Percentiles rank a stretch among this genome's conserved stretches.
Evolutionary conservation across 169 alveolate genomes (phyloP).

Genomic region (Perkinsus chesapeaki): DNA sequence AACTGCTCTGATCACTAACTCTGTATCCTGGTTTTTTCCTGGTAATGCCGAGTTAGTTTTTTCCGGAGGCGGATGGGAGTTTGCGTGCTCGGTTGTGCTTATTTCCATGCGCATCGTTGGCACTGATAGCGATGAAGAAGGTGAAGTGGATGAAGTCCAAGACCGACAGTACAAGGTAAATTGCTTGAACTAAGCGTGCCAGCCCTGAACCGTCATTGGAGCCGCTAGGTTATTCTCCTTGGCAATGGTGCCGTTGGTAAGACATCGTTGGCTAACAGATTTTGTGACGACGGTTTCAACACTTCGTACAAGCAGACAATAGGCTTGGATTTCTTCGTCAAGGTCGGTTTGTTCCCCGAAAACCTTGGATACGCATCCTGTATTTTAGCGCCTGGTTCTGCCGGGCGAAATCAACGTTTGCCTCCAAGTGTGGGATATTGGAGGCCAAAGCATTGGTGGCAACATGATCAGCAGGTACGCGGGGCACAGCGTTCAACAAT

Average conservation of each 20-base stretch:
- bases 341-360: background rate
- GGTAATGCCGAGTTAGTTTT: no score
- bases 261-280: conserved; percentile 50
- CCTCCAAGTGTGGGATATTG: conserved; percentile 63
- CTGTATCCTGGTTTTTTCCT: no score
- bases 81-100: no score
- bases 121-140: conserved; percentile 28
- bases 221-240: conserved; percentile 34
- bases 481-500: background rate
- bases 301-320: conserved; percentile 60
- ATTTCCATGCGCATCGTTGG: background rate
- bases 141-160: conserved; percentile 3
- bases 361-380: background rate
- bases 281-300: conserved; percentile 51
- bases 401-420: conserved; percentile 36
- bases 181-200: no score
- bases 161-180: conserved; percentile 21
- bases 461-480: conserved; percentile 38
- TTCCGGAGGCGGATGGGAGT: no score
- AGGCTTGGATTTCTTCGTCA: conserved; percentile 55
- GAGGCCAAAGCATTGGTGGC: conserved; percentile 61
- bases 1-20: no score
- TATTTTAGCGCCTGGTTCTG: conserved; percentile 28
- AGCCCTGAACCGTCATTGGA: background rate
- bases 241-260: conserved; percentile 69